Percentiles rank a stretch among this genome's conserved stretches.
These are phyloP conservation scores for Pleurotus tuber-regium DNA, from an alignment of 768 basidiomycete genomes.

Conservation along the genomic window DNA sequence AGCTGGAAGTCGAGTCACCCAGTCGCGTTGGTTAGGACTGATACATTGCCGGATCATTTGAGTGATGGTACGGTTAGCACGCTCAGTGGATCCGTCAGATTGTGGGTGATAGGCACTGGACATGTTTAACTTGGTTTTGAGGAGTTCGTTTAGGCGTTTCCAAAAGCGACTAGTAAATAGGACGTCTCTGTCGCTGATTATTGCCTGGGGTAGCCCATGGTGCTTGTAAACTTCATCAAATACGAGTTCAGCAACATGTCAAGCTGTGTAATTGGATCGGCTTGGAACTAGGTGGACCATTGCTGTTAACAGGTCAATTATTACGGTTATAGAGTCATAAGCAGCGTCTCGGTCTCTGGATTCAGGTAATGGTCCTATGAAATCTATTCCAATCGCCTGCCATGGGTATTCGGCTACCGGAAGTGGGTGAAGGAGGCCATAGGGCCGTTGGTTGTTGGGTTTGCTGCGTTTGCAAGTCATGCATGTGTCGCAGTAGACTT, in stretches of 20 bases:
- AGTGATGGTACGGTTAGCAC: slow-evolving; percentile 22
- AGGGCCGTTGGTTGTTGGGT: slow-evolving; percentile 15
- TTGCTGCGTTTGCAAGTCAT: slow-evolving; percentile 16
- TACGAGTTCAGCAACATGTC: slow-evolving; percentile 18
- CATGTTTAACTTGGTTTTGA: slow-evolving; percentile 19
- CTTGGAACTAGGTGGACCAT: slow-evolving; percentile 19
- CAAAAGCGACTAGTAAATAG: slow-evolving; percentile 30
- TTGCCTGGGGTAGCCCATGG: slow-evolving; percentile 27
- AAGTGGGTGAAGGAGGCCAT: slow-evolving; percentile 18
- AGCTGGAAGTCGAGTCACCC: slow-evolving; percentile 19
- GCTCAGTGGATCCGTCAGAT: slow-evolving; percentile 30
- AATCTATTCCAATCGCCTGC: slow-evolving; percentile 25
- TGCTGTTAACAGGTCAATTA: slow-evolving; percentile 18
- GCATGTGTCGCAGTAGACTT: slow-evolving; percentile 20
- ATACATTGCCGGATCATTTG: slow-evolving; percentile 21
- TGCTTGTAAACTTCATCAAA: slow-evolving; percentile 22
- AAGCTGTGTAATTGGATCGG: slow-evolving; percentile 14
- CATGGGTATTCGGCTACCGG: slow-evolving; percentile 19
- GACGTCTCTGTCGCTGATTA: slow-evolving; percentile 22
- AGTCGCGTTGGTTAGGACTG: slow-evolving; percentile 20
- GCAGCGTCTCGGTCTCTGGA: slow-evolving; percentile 18
- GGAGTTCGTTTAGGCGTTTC: slow-evolving; percentile 16
- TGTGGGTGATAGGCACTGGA: slow-evolving; percentile 27
- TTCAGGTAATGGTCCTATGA: slow-evolving; percentile 22
- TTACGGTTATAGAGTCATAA: slow-evolving; percentile 19